These are phyloP conservation scores for Cercospora brassicicola DNA, from an alignment of 2,329 filamentous ascomycete genomes.

Conservation along the genomic window DNA sequence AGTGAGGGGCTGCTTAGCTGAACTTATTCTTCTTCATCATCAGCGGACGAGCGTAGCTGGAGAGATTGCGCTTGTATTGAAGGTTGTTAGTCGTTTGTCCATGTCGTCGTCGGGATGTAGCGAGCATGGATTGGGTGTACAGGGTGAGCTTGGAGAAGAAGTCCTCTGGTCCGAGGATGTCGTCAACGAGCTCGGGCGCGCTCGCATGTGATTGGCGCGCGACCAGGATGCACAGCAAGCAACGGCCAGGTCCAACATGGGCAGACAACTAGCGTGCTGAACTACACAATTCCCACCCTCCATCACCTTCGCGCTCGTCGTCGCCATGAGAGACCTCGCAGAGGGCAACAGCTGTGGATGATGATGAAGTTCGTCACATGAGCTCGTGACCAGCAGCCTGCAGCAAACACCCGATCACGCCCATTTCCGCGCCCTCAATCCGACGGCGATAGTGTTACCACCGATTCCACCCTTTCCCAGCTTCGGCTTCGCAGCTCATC, in stretches of 20 bases:
- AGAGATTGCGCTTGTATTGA: not conserved
- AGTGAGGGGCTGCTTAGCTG: not conserved
- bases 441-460: not conserved
- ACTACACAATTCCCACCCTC: not conserved
- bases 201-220: constrained; percentile 6
- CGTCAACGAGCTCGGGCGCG: constrained; percentile 8
- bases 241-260: not conserved
- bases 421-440: not conserved
- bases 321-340: constrained; percentile 3
- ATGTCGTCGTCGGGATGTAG: not conserved
- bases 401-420: not conserved
- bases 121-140: not conserved
- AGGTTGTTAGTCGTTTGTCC: not conserved
- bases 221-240: not conserved
- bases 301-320: not conserved
- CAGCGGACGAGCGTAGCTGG: not conserved
- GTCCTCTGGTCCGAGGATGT: constrained; percentile 3
- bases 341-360: constrained; percentile 8
- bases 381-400: constrained; percentile 2
- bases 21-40: not conserved
- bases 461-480: not conserved
- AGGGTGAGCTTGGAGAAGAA: not conserved
- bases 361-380: not conserved
- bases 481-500: not conserved
- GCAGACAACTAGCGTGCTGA: not conserved